Conservation (phyloP, 164 flowering plant species). For the Dillenia suffruticosa region DNA sequence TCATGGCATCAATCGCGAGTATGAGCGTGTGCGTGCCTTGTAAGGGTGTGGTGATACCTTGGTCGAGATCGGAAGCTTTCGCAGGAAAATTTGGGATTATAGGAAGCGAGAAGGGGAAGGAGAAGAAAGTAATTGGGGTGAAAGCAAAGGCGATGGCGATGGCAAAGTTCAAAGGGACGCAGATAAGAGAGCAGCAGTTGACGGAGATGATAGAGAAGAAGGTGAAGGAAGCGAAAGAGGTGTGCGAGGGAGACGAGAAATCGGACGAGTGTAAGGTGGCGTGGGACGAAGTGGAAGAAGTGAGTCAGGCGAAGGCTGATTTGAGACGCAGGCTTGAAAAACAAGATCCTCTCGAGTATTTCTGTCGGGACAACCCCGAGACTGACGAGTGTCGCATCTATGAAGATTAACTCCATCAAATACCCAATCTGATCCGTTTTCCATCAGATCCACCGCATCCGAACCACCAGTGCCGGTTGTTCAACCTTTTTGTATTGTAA, state of each 20-base stretch:
- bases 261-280: constrained; percentile 79
- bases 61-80: too few relatives aligned
- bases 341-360: constrained; percentile 57
- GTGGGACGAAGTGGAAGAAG: constrained; percentile 88
- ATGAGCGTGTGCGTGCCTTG: too few relatives aligned
- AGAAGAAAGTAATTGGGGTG: not conserved
- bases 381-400: constrained; percentile 75
- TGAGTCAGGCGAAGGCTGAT: constrained; percentile 82
- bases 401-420: constrained; percentile 28
- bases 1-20: too few relatives aligned
- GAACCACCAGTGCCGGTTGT: too few relatives aligned
- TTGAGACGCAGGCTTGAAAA: constrained; percentile 46
- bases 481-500: too few relatives aligned
- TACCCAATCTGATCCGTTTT: too few relatives aligned
- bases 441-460: too few relatives aligned
- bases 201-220: constrained; percentile 80
- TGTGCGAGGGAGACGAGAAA: constrained; percentile 46
- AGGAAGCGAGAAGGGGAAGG: not conserved
- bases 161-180: constrained; percentile 64
- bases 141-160: constrained; percentile 27
- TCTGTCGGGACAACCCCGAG: constrained; percentile 65
- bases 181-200: constrained; percentile 60
- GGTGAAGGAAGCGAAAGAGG: constrained; percentile 61
- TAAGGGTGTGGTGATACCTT: too few relatives aligned
- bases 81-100: too few relatives aligned